These are phyloP conservation scores for Eucalyptus regnans DNA, from an alignment of 345 rosid genomes.

Conservation along the genomic window DNA sequence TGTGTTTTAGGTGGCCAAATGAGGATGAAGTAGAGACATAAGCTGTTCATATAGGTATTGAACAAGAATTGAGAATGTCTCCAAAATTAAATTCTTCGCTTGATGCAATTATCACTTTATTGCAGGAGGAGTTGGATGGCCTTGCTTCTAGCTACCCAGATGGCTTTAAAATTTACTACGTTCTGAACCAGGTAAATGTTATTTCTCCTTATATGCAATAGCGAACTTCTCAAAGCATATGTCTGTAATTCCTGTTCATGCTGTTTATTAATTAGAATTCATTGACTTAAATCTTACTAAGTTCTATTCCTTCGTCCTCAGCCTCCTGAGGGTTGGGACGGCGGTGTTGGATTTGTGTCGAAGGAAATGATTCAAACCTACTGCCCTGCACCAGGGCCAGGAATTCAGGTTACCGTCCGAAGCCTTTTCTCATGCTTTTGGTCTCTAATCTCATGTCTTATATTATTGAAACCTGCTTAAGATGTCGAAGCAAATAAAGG, in stretches of 20 bases:
- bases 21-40: neutral
- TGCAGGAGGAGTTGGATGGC: slow-evolving; percentile 80
- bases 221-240: neutral
- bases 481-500: neutral
- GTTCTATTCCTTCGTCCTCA: slow-evolving; percentile 6
- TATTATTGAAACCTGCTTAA: neutral
- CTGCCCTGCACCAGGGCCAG: slow-evolving; percentile 73
- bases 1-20: neutral
- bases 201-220: neutral
- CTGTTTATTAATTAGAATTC: neutral
- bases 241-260: neutral
- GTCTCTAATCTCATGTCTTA: neutral
- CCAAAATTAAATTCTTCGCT: neutral
- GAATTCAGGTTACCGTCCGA: slow-evolving; percentile 36
- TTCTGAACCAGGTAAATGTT: slow-evolving; percentile 70
- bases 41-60: neutral
- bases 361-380: slow-evolving; percentile 83
- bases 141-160: slow-evolving; percentile 55
- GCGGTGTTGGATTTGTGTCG: slow-evolving; percentile 82
- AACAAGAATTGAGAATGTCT: neutral
- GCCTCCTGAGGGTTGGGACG: slow-evolving; percentile 92
- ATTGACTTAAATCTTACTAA: neutral
- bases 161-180: slow-evolving; percentile 66
- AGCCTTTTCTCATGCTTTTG: neutral
- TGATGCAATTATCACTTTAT: neutral